phyloP scores from a whole-genome alignment of 169 alveolate species.

The Plasmodium gallinaceum region DNA sequence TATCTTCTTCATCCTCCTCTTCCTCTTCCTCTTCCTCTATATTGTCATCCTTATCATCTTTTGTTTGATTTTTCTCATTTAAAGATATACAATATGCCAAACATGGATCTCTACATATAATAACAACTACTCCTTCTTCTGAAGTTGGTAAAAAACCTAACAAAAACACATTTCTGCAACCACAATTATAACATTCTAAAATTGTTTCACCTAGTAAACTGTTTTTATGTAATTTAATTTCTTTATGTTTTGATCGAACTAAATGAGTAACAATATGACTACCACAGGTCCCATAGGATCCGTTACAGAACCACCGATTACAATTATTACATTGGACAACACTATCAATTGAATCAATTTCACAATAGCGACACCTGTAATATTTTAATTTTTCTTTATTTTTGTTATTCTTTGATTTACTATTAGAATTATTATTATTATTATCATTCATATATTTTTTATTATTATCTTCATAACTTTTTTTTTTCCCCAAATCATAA shows the following conservation, averaged over 20 bases:
- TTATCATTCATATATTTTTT: background rate
- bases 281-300: slow-evolving; percentile 81
- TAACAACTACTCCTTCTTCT: slow-evolving; percentile 82
- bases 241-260: slow-evolving; percentile 88
- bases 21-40: background rate
- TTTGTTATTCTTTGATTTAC: slow-evolving; percentile 4
- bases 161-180: slow-evolving; percentile 85
- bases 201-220: slow-evolving; percentile 86
- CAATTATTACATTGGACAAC: slow-evolving; percentile 86
- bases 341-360: slow-evolving; percentile 75
- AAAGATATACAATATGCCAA: slow-evolving; percentile 32
- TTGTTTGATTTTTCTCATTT: background rate
- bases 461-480: background rate
- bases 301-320: slow-evolving; percentile 88
- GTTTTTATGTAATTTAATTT: slow-evolving; percentile 86
- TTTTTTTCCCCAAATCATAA: background rate
- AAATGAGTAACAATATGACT: slow-evolving; percentile 87
- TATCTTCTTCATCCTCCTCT: background rate
- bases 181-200: slow-evolving; percentile 90
- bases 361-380: slow-evolving; percentile 77
- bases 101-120: slow-evolving; percentile 83
- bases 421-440: background rate
- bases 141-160: slow-evolving; percentile 88
- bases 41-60: background rate
- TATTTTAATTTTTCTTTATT: slow-evolving; percentile 35